Conservation (phyloP, 75 land plant genomes). For the Isoetes taiwanensis region DNA sequence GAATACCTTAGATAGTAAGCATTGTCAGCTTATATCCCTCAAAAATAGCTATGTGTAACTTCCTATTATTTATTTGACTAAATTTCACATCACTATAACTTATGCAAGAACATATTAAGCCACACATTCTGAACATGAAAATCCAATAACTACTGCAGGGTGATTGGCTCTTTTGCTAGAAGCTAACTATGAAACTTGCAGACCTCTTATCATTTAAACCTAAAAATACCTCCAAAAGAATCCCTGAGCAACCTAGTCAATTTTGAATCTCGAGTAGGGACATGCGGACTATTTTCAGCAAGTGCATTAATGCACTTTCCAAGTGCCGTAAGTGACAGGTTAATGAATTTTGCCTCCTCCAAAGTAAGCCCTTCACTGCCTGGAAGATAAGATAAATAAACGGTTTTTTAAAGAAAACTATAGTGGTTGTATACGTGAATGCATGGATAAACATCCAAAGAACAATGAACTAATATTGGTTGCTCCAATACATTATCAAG, state of each 20-base stretch:
- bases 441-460: conserved; percentile 3
- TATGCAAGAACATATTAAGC: too few relatives aligned
- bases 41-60: too few relatives aligned
- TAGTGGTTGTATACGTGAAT: neutral
- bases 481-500: neutral
- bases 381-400: conserved; percentile 11
- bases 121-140: too few relatives aligned
- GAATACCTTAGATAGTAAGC: too few relatives aligned
- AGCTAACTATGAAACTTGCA: too few relatives aligned
- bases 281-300: conserved; percentile 67
- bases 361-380: conserved; percentile 67
- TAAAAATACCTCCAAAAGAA: conserved; percentile 63
- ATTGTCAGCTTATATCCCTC: too few relatives aligned
- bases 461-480: neutral
- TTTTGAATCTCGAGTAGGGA: conserved; percentile 69
- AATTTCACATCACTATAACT: too few relatives aligned
- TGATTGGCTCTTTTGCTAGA: too few relatives aligned
- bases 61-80: too few relatives aligned
- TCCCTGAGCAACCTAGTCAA: conserved; percentile 71
- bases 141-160: too few relatives aligned
- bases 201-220: neutral
- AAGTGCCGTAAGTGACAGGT: conserved; percentile 70
- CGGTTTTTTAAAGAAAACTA: neutral
- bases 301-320: conserved; percentile 83
- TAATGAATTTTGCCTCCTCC: conserved; percentile 75